A percentile compares a stretch with the other conserved stretches of the same genome.
Conservation (phyloP, 495 filamentous ascomycete species). For the Terfezia boudieri region DNA sequence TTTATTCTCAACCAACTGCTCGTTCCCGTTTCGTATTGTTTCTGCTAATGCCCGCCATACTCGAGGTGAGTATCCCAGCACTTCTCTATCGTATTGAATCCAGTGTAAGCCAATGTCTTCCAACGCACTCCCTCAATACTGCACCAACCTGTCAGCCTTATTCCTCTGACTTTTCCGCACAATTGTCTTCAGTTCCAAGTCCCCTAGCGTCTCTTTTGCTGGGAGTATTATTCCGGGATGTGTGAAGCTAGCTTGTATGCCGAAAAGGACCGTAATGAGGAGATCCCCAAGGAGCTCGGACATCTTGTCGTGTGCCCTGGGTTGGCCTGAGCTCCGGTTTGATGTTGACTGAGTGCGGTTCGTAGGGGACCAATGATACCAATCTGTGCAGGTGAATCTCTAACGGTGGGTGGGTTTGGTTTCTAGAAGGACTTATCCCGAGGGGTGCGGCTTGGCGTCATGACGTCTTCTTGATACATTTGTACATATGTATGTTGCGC, state of each 20-base stretch:
- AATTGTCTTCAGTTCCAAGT: slow-evolving; percentile 17
- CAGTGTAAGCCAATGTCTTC: neutral
- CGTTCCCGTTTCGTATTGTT: slow-evolving; percentile 33
- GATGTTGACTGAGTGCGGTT: no score
- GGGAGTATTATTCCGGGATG: slow-evolving; percentile 20
- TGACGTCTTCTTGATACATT: no score
- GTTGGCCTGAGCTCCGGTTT: no score
- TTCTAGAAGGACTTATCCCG: no score
- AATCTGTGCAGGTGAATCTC: no score
- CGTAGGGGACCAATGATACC: no score
- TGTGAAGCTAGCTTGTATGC: slow-evolving; percentile 23
- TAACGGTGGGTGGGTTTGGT: no score
- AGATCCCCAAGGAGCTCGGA: slow-evolving; percentile 12
- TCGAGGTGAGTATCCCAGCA: slow-evolving; percentile 29
- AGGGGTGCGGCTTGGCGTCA: no score
- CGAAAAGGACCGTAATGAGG: slow-evolving; percentile 17
- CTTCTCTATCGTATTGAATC: slow-evolving; percentile 22
- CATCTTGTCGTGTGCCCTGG: neutral
- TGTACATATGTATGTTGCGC: no score
- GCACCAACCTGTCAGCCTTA: slow-evolving; percentile 15
- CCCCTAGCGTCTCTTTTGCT: slow-evolving; percentile 14
- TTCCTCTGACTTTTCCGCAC: slow-evolving; percentile 18
- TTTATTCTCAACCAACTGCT: slow-evolving; percentile 26
- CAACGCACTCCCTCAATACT: no score
- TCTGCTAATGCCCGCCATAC: slow-evolving; percentile 36